Evolutionary conservation across 176 grass and related monocot species (phyloP).

Genomic region (Carex pumila): DNA sequence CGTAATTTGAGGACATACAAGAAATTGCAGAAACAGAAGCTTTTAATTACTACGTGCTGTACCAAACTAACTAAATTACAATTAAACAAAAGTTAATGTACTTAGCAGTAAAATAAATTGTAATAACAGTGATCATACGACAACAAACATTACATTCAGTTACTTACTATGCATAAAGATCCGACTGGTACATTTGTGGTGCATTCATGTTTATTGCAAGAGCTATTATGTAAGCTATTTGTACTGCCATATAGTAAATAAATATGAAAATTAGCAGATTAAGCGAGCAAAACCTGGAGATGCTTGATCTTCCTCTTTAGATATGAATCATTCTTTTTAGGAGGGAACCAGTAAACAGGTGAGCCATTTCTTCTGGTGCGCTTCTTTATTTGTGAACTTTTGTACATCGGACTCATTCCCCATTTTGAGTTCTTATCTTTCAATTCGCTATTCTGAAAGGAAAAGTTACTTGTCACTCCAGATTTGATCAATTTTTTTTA

Average conservation of each 20-base stretch:
- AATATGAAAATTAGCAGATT: neutral
- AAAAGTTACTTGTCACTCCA: neutral
- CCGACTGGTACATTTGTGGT: neutral
- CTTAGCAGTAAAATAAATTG: neutral
- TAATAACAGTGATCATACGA: neutral
- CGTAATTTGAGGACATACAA: neutral
- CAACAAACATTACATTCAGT: neutral
- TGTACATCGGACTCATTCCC: slow-evolving; percentile 54
- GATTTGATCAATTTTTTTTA: neutral
- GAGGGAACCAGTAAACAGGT: slow-evolving; percentile 62
- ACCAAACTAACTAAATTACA: slow-evolving; percentile 2
- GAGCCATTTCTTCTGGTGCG: slow-evolving; percentile 43
- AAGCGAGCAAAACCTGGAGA: slow-evolving; percentile 51
- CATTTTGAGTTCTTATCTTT: slow-evolving; percentile 52
- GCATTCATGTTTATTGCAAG: neutral
- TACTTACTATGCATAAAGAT: neutral
- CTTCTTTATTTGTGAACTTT: slow-evolving; percentile 79
- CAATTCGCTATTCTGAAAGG: slow-evolving; percentile 43
- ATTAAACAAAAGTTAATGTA: neutral
- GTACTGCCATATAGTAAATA: neutral
- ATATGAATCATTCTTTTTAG: slow-evolving; percentile 75
- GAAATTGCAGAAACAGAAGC: neutral
- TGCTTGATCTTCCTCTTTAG: slow-evolving; percentile 92
- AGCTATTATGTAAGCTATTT: neutral
- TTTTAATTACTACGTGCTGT: neutral